Base-by-base conservation (phyloP, 768 basidiomycete species). In the Erythrobasidium yunnanense region DNA sequence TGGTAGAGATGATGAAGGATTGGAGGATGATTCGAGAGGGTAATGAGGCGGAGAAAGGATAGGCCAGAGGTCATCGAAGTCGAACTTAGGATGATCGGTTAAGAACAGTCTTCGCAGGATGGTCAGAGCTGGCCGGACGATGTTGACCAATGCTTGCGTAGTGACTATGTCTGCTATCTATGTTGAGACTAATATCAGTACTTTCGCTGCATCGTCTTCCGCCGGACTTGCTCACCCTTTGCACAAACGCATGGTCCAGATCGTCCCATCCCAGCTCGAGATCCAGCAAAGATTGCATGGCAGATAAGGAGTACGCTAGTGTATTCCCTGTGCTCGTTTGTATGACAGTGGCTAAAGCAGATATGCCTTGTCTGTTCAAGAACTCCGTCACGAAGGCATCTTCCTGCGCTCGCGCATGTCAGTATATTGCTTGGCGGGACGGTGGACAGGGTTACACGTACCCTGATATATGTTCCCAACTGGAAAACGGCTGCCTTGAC, bases 211-310 rank as follows among this genome's bases (percentile, higher is more conserved):
- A n/a, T n/a, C n/a, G n/a, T n/a, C 70, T 20, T 20, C 70, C 50
- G 33, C 29, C 82, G 71, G 83, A 80, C 1, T 50, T 62, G 55
- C 63, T 1, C 49, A 66, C 63, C 47, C 32, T 66, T 15, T 50
- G 50, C 57, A 90, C 87, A 76, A 93, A 91, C 5, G 76, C 75
- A 56, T 83, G 80, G 68, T 84, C 83, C 4, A 92, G 81, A n/a
- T 78, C 79, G 1, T 82, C 80, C 88, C 87, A 91, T 49, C 88
- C 89, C 68, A 88, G 85, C 23, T 67, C 60, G 15, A 87, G 78
- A 69, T 91, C 88, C 86, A 92, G 87, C 29, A 91, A 75, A 73
- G 88, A 87, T 76, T 90, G 87, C 82, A 90, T 84, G 1, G 86
- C 85, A 2, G 85, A 83, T 35, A 93, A 79, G 7, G 88, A 87